phyloP scores from a whole-genome alignment of 768 basidiomycete genomes.

The Boletus rubroflammeus region DNA sequence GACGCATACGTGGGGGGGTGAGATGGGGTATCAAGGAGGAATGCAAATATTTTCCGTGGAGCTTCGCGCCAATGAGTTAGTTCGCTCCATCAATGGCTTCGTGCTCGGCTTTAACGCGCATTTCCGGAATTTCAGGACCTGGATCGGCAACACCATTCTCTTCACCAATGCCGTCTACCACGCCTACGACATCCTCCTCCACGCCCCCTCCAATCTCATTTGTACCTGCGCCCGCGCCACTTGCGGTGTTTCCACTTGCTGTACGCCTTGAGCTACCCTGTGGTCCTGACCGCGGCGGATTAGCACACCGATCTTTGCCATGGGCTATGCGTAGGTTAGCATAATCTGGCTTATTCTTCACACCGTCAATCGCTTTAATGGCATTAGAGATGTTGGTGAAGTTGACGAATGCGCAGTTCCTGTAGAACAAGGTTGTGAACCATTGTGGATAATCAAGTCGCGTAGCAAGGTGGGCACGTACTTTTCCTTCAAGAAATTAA shows the following conservation, averaged over 20 bases:
- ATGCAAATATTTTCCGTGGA: slow-evolving; percentile 31
- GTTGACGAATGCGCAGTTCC: slow-evolving; percentile 95
- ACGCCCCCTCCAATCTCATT: slow-evolving; percentile 18
- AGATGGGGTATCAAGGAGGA: slow-evolving; percentile 28
- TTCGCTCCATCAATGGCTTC: slow-evolving; percentile 24
- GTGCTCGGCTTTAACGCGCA: slow-evolving; percentile 41
- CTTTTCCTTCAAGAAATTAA: slow-evolving; percentile 96
- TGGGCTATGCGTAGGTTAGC: slow-evolving; percentile 85
- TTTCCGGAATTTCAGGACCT: slow-evolving; percentile 35
- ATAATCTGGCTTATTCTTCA: slow-evolving; percentile 92
- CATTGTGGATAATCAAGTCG: neutral
- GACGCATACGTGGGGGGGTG: slow-evolving; percentile 28
- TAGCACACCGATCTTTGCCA: slow-evolving; percentile 94
- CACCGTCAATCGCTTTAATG: slow-evolving; percentile 96
- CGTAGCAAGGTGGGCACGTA: slow-evolving; percentile 41
- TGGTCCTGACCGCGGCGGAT: slow-evolving; percentile 81
- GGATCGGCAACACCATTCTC: slow-evolving; percentile 23
- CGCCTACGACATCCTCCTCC: slow-evolving; percentile 23
- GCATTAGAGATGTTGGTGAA: slow-evolving; percentile 94
- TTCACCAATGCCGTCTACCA: slow-evolving; percentile 23
- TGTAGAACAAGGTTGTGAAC: slow-evolving; percentile 26
- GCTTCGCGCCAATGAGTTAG: slow-evolving; percentile 13
- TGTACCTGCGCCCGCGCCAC: slow-evolving; percentile 8
- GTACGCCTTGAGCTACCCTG: slow-evolving; percentile 60
- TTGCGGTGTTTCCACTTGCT: slow-evolving; percentile 38